phyloP scores from a whole-genome alignment of 495 filamentous ascomycete species.

The Amniculicola lignicola region DNA sequence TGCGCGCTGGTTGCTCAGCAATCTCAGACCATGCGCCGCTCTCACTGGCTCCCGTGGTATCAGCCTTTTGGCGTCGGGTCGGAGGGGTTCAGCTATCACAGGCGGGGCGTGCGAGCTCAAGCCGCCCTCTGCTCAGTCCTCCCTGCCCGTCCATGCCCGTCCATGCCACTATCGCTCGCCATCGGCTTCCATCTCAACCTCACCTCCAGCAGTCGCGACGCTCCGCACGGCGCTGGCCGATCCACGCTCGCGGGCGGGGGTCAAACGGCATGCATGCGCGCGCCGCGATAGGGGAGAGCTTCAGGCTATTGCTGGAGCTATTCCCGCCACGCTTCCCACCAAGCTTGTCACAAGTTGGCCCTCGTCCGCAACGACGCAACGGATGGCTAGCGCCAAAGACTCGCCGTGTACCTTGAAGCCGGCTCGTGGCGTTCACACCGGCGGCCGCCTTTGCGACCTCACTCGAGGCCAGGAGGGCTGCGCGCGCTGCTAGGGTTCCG shows the following conservation, averaged over 20 bases:
- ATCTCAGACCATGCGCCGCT: not conserved
- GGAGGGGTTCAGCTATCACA: slow-evolving; percentile 6
- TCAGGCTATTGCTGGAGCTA: slow-evolving; percentile 16
- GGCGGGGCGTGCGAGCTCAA: not conserved
- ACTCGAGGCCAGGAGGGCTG: slow-evolving; percentile 3
- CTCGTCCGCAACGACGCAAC: slow-evolving; percentile 8
- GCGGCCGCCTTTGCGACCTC: slow-evolving; percentile 27
- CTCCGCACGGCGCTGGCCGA: not conserved
- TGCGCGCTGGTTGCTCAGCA: slow-evolving; percentile 4
- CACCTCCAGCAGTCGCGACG: not conserved
- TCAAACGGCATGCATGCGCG: not conserved
- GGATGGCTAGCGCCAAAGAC: slow-evolving; percentile 7
- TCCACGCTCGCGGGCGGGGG: not conserved
- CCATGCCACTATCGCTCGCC: not conserved
- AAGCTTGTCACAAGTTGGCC: slow-evolving; percentile 7
- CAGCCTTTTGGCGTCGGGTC: slow-evolving; percentile 23
- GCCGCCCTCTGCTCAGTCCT: not conserved
- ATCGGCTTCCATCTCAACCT: not conserved
- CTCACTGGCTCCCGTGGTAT: slow-evolving; percentile 13
- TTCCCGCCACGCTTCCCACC: not conserved
- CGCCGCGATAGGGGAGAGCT: not conserved
- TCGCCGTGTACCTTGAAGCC: slow-evolving; percentile 25
- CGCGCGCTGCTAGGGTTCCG: slow-evolving; percentile 24
- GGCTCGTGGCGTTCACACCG: slow-evolving; percentile 8
- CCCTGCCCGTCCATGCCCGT: too few species aligned